Base-by-base conservation (phyloP, 2,329 filamentous ascomycete species). In the Sporothrix globosa region DNA sequence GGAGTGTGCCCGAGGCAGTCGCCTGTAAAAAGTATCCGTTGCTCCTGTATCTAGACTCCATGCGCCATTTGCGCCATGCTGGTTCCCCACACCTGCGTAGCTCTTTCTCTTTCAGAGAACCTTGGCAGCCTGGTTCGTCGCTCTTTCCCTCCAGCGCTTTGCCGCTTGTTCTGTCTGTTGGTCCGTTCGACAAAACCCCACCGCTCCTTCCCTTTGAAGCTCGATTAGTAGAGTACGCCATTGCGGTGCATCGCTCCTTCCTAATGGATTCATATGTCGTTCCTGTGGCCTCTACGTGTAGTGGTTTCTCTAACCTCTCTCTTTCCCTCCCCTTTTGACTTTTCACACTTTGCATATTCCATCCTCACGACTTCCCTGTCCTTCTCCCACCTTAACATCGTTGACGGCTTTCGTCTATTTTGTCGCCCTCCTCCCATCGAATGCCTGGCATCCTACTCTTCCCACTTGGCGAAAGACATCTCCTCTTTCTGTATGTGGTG, bases 181-280 rank as follows among this genome's bases (percentile, higher is more conserved):
- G 30, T 41, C 21, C 19, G 17, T 53, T 53, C 34, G 63, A 53
- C 30, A 50, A 34, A 53, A 27, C 30, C 52, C 21, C 50, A 21
- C 34, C 66, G 52, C 66, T 68, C 66, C 44, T 69, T 69, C 67
- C 67, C 54, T 61, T 54, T 27, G 53, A 61, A 48, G 39, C 65
- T 27, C 30, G 50, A 24, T 14, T 19, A 44, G 27, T 21, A 19
- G 52, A 46, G 44, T 34, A 39, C 27, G n/a, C 52, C 67, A 48
- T 68, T 21, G 41, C n/a, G 53, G 41, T 39, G 67, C 67, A 52
- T 17, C 41, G 41, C 41, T 44, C 67, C 67, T 69, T 69, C 67
- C 67, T 41, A 46, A 50, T 60, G 53, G 39, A 41, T 46, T 34
- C 34, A 44, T 13, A 14, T 44, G 46, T n/a, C 6, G n/a, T 44